Evolutionary conservation across 768 basidiomycete species (phyloP).

Genomic region (Boletus subcaerulescens): DNA sequence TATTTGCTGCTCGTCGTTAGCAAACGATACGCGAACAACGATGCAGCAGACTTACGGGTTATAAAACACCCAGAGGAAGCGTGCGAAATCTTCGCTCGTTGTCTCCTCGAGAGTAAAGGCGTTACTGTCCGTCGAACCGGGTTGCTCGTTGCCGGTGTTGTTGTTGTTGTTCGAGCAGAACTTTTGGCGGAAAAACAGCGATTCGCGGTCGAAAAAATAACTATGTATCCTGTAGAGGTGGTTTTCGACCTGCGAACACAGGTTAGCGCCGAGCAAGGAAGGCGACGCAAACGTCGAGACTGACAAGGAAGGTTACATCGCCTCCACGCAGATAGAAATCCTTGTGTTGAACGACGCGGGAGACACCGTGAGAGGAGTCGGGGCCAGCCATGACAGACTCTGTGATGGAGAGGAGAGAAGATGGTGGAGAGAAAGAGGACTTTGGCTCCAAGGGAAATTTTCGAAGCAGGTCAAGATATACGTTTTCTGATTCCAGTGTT

Average conservation of each 20-base stretch:
- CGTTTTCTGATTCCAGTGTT: slow-evolving; percentile 30
- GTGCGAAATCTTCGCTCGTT: slow-evolving; percentile 47
- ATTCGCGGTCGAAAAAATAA: slow-evolving; percentile 65
- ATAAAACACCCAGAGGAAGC: slow-evolving; percentile 62
- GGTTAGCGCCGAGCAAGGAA: slow-evolving; percentile 9
- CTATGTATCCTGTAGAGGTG: slow-evolving; percentile 55
- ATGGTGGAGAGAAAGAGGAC: slow-evolving; percentile 23
- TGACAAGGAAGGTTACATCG: slow-evolving; percentile 56
- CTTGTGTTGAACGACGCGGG: slow-evolving; percentile 35
- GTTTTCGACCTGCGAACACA: slow-evolving; percentile 50
- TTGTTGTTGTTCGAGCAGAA: slow-evolving; percentile 19
- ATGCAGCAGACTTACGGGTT: slow-evolving; percentile 44
- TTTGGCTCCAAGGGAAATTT: slow-evolving; percentile 36
- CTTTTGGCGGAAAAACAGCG: slow-evolving; percentile 41
- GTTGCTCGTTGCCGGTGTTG: slow-evolving; percentile 26
- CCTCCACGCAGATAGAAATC: slow-evolving; percentile 57
- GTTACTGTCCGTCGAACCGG: slow-evolving; percentile 38
- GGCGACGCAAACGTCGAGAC: slow-evolving; percentile 16
- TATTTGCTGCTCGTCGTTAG: slow-evolving; percentile 29
- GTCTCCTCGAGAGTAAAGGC: slow-evolving; percentile 46
- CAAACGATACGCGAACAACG: background rate
- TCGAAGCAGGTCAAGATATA: slow-evolving; percentile 37
- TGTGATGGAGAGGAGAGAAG: slow-evolving; percentile 28
- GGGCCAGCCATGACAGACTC: slow-evolving; percentile 25
- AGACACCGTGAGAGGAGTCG: slow-evolving; percentile 26